Conservation (phyloP, 306 rosid species). For the Trifolium repens region DNA sequence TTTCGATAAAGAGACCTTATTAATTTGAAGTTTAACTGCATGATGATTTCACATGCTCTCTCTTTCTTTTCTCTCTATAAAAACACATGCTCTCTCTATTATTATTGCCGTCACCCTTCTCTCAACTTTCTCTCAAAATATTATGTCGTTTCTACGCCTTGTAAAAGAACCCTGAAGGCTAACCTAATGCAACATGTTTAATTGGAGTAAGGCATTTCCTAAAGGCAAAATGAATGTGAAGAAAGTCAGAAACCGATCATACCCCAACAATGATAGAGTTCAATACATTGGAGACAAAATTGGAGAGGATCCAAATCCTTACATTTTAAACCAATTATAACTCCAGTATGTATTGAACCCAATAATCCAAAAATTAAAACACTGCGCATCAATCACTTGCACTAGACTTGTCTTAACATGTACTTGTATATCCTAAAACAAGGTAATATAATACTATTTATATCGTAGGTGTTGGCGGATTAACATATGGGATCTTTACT, state of each 20-base stretch:
- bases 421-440: neutral
- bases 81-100: no score
- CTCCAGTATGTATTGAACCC: neutral
- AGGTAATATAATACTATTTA: neutral
- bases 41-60: no score
- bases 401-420: neutral
- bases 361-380: neutral
- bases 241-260: neutral
- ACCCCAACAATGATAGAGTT: neutral
- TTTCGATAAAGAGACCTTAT: no score
- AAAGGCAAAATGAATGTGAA: no score
- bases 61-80: no score
- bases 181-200: neutral
- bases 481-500: constrained; percentile 31
- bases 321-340: no score
- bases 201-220: neutral
- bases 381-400: neutral
- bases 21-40: no score
- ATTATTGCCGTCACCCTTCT: no score
- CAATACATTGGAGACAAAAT: no score
- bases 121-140: neutral
- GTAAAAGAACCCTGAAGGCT: neutral
- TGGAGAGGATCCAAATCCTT: no score
- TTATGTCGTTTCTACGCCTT: neutral
- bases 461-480: neutral